Evolutionary conservation across 768 basidiomycete species (phyloP).

Genomic region (Mycena crocata): DNA sequence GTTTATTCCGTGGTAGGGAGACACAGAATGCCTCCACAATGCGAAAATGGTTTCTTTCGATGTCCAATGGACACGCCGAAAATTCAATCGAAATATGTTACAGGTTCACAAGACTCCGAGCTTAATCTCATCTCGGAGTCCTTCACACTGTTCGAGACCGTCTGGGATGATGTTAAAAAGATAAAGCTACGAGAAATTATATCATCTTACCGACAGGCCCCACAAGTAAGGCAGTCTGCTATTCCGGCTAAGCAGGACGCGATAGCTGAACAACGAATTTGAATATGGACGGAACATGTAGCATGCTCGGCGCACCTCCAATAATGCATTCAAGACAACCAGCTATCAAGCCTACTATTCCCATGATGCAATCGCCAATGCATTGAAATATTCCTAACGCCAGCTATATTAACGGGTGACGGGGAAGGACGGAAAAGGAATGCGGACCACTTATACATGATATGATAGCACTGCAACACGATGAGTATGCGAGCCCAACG

Average conservation of each 20-base stretch:
- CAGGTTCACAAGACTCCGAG: slow-evolving; percentile 9
- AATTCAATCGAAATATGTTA: neutral
- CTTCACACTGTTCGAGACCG: neutral
- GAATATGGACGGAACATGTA: neutral
- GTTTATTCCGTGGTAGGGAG: too few species aligned
- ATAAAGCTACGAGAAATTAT: neutral
- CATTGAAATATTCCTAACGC: slow-evolving; percentile 53
- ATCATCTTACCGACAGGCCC: slow-evolving; percentile 55
- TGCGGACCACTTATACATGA: slow-evolving; percentile 29
- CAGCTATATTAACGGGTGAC: neutral
- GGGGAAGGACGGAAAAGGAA: rapidly evolving
- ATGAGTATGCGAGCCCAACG: neutral
- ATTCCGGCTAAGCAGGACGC: slow-evolving; percentile 53
- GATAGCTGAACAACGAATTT: slow-evolving; percentile 48
- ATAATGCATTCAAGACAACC: slow-evolving; percentile 62
- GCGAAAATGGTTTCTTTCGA: too few species aligned
- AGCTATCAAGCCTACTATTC: slow-evolving; percentile 51
- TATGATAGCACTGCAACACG: slow-evolving; percentile 9
- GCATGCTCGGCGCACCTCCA: slow-evolving; percentile 45
- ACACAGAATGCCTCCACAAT: too few species aligned
- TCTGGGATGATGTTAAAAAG: neutral
- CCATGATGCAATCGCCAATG: slow-evolving; percentile 56
- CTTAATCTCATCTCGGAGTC: slow-evolving; percentile 8
- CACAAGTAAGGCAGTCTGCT: slow-evolving; percentile 57
- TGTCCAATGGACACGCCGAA: neutral